Conservation (phyloP, 2,329 filamentous ascomycete species). For the Huntiella abstrusa region DNA sequence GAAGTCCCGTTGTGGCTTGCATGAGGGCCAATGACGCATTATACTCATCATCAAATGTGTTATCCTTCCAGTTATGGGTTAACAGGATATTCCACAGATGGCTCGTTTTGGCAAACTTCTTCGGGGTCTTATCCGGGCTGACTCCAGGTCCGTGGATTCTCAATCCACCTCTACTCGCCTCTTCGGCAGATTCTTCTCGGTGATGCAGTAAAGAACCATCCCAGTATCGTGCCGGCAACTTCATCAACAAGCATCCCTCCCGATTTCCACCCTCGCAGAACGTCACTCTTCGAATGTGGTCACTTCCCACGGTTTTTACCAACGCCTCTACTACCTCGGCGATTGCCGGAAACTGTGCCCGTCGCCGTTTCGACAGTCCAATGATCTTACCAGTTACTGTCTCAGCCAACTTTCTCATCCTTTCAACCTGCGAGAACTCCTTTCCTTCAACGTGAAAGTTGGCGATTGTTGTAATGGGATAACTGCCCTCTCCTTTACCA, state of each 20-base stretch:
- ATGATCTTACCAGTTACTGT: conserved; percentile 40
- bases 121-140: too few species aligned
- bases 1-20: conserved; percentile 46
- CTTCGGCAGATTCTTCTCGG: too few species aligned
- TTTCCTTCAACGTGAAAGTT: conserved; percentile 48
- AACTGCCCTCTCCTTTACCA: conserved; percentile 47
- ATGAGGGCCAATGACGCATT: conserved; percentile 56
- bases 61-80: conserved; percentile 31
- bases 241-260: conserved; percentile 64
- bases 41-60: conserved; percentile 28
- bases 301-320: conserved; percentile 43
- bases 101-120: too few species aligned
- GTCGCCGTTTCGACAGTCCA: conserved; percentile 62
- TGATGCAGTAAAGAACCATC: conserved; percentile 8
- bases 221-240: conserved; percentile 26
- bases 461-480: conserved; percentile 69
- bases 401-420: conserved; percentile 33
- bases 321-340: conserved; percentile 63
- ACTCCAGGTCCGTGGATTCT: too few species aligned
- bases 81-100: conserved; percentile 17
- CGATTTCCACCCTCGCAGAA: conserved; percentile 81
- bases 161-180: too few species aligned
- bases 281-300: conserved; percentile 45
- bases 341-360: conserved; percentile 69
- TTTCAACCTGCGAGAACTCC: conserved; percentile 36